Conservation (phyloP, 208 protist genomes). For the Crithidia brevicula region DNA sequence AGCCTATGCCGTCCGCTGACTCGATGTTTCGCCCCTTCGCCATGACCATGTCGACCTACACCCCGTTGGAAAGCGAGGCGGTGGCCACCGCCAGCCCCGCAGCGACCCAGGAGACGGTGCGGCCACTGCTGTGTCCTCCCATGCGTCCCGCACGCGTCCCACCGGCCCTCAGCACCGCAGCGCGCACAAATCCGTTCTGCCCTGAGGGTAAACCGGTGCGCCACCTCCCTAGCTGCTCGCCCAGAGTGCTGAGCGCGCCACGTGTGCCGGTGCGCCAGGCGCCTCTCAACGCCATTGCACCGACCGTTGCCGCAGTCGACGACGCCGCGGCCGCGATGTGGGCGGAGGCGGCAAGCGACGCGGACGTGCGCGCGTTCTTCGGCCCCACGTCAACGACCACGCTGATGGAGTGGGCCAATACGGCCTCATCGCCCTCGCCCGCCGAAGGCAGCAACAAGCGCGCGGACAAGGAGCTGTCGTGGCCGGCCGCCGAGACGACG, state of each 20-base stretch:
- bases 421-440: neutral
- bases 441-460: neutral
- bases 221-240: constrained; percentile 20
- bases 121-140: constrained; percentile 11
- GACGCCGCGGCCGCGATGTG: constrained; percentile 6
- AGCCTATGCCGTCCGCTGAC: neutral
- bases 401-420: neutral
- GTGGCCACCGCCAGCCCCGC: neutral
- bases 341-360: constrained; percentile 20
- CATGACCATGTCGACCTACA: neutral
- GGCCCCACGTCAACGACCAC: constrained; percentile 10
- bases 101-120: constrained; percentile 8
- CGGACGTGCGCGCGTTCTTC: constrained; percentile 32
- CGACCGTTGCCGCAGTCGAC: too few species aligned
- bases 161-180: neutral
- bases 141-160: neutral
- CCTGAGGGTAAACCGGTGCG: constrained; percentile 21
- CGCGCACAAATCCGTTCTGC: constrained; percentile 23
- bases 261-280: neutral
- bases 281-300: neutral
- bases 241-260: neutral
- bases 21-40: constrained; percentile 4
- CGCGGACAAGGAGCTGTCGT: constrained; percentile 17
- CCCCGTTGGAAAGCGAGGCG: neutral
- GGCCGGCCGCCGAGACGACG: constrained; percentile 5